Evolutionary conservation across 2,329 filamentous ascomycete species (phyloP).

Genomic region (Chaetothyriales sp.): DNA sequence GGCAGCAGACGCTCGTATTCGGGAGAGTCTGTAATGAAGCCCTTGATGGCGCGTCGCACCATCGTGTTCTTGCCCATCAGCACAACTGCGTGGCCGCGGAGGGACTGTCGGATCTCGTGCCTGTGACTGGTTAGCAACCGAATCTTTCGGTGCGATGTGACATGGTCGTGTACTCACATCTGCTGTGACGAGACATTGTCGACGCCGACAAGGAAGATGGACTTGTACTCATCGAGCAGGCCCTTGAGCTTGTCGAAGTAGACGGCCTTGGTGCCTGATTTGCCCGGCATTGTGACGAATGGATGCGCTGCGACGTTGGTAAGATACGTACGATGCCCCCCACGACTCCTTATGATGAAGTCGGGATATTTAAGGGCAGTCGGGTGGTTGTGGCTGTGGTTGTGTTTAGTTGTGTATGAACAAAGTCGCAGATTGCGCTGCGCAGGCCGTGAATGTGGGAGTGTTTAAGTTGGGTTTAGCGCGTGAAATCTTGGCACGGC

Average conservation of each 20-base stretch:
- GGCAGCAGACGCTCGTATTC: conserved; percentile 98
- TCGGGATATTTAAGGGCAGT: conserved; percentile 92
- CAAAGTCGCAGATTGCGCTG: background rate
- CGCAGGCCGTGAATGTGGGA: background rate
- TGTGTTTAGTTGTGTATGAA: background rate
- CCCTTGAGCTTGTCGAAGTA: conserved; percentile 99
- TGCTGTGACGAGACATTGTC: conserved; percentile 2
- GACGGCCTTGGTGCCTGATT: conserved; percentile 77
- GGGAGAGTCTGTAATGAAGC: conserved; percentile 76
- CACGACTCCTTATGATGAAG: conserved; percentile 96
- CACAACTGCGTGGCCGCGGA: conserved; percentile 85
- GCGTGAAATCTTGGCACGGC: conserved; percentile 4
- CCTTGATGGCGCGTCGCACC: conserved; percentile 96
- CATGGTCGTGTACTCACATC: background rate
- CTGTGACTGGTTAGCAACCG: conserved; percentile 49
- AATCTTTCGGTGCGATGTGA: background rate
- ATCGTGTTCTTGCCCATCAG: conserved; percentile 99
- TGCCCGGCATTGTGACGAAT: conserved; percentile 99
- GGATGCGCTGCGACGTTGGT: conserved; percentile 40
- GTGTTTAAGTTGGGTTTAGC: background rate
- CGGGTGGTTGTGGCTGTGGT: background rate
- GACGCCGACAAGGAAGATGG: conserved; percentile 76
- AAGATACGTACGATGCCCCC: conserved; percentile 55
- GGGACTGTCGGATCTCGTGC: conserved; percentile 95
- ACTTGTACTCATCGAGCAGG: conserved; percentile 91